Base-by-base conservation (phyloP, 768 basidiomycete genomes). In the Naematelia aurantialba region DNA sequence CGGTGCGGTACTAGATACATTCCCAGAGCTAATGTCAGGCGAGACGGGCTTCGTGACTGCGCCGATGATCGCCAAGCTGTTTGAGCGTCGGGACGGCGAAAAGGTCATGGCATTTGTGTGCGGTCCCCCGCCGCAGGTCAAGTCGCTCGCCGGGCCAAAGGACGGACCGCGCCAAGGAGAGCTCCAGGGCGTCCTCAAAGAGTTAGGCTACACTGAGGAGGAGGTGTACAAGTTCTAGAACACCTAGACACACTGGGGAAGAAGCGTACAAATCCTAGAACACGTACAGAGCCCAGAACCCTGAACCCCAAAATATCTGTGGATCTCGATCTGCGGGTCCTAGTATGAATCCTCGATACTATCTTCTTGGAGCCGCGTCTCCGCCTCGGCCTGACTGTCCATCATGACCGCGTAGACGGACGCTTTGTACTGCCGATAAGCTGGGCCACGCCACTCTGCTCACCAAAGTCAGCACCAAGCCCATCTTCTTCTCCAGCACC, bases 91-190 rank as follows among this genome's bases (percentile, higher is more conserved):
- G 0, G 77, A 88, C 21, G 79, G 81, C 10, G 85, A 89, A 58
- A 93, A 91, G 79, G 82, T 90, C 68, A 93, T 92, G 80, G 78
- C 93, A 57, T 89, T 92, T 74, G 79, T 97, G 22, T 97, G 93
- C 72, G 93, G 91, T 85, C 78, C 66, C 24, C 94, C 92, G 12
- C 84, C 83, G 3, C 92, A 96, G 76, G 88, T 97, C n/a, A 82
- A 82, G n/a, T 84, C 90, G 1, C 66, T 98, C 59, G 85, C 89
- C 52, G 96, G 96, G 17, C 85, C 87, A 76, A 98, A 98, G 80
- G 86, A 84, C 3, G 89, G 90, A 14, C 84, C 82, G 81, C 85
- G 89, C 78, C 92, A 96, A 77, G 93, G 92, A 24, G 83, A 84
- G 60, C 71, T 96, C 19, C 82, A 82, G 14, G 92, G 93, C 45